Evolutionary conservation across 2,329 filamentous ascomycete genomes (phyloP), one percentile per base, ranked within the genome.

Genomic region (Teratosphaeria zuluensis): DNA sequence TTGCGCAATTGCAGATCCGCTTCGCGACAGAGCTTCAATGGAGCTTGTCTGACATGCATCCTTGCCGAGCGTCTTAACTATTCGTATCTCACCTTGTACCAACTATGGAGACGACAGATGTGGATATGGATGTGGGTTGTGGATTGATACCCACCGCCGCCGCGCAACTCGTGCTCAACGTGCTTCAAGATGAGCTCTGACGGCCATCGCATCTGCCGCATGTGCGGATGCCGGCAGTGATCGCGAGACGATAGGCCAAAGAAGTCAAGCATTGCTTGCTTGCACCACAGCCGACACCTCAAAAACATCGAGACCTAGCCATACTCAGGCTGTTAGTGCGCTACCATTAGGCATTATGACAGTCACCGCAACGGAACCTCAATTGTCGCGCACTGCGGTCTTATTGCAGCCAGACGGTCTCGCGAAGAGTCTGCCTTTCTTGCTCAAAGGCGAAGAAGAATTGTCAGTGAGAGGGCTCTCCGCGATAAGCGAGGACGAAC

Each of bases 1-100:
- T 60, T 56, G 57, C 59, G 59, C 59, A n/a, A 61, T 61, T 51
- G 51, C 21, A 46, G 52, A 54, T 53, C 57, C 52, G 59, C 59
- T 57, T 61, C 46, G 57, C 59, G 56, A 59, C 59, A 57, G 58
- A 56, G 52, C 53, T n/a, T 21, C 9, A 16, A 3, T 48, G 35
- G 1, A 42, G 35, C 42, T 48, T 19, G 42, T 48, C 42, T 8
- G 42, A 19, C 42, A 48, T 19, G 38, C 38, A 46, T 6, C 38
- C 16, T 46, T 11, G 38, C 38, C 38, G 12, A 46, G 16, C 38
- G 6, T 46, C 19, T n/a, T 46, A 2, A 19, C 6, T 46, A 46
- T n/a, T 46, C n/a, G n/a, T 21, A 42, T 16, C 16, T 12, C 9
- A 16, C 16, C 12, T 38, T 5, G 9, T 14, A 42, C n/a, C 35